Percentiles rank a stretch among this genome's conserved stretches.
phyloP scores from a whole-genome alignment of 139 green algal species.

The Deuterostichococcus epilithicus region DNA sequence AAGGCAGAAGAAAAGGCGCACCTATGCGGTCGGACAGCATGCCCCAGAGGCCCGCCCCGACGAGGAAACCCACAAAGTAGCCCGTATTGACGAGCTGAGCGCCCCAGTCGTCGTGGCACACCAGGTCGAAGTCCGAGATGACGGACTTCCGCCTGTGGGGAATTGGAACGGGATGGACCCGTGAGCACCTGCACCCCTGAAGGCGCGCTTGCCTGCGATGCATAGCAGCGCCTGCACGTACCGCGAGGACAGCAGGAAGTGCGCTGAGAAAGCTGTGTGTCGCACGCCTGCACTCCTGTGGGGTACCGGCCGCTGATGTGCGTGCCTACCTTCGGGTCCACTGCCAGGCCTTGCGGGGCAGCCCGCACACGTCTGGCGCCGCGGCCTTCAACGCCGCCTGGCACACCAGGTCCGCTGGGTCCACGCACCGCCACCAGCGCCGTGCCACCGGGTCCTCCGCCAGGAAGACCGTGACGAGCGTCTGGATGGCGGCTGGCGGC shows the following conservation, averaged over 20 bases:
- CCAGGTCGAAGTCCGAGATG: slow-evolving; percentile 53
- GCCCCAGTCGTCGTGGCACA: slow-evolving; percentile 45
- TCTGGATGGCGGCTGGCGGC: slow-evolving; percentile 19
- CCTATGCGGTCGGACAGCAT: slow-evolving; percentile 29
- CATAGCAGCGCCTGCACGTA: not conserved
- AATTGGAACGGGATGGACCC: too few relatives aligned
- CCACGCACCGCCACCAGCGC: slow-evolving; percentile 11
- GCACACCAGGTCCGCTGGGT: slow-evolving; percentile 17
- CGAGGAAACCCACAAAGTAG: slow-evolving; percentile 63
- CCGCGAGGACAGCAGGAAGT: not conserved
- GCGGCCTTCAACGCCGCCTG: not conserved
- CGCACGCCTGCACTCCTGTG: too few relatives aligned
- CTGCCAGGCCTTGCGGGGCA: slow-evolving; percentile 22
- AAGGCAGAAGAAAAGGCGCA: slow-evolving; percentile 7
- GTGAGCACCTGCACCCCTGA: not conserved
- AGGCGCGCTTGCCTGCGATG: not conserved
- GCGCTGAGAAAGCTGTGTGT: not conserved
- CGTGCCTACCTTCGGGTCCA: slow-evolving; percentile 26
- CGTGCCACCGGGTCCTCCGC: slow-evolving; percentile 13
- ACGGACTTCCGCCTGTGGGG: slow-evolving; percentile 20
- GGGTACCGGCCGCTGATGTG: too few relatives aligned
- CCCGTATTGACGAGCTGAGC: slow-evolving; percentile 34
- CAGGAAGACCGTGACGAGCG: slow-evolving; percentile 23
- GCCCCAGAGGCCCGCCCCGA: slow-evolving; percentile 44
- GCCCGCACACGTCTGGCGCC: slow-evolving; percentile 15